These are phyloP conservation scores for Scenedesmus sp. DNA, from an alignment of 163 green algal genomes.

Conservation along the genomic window DNA sequence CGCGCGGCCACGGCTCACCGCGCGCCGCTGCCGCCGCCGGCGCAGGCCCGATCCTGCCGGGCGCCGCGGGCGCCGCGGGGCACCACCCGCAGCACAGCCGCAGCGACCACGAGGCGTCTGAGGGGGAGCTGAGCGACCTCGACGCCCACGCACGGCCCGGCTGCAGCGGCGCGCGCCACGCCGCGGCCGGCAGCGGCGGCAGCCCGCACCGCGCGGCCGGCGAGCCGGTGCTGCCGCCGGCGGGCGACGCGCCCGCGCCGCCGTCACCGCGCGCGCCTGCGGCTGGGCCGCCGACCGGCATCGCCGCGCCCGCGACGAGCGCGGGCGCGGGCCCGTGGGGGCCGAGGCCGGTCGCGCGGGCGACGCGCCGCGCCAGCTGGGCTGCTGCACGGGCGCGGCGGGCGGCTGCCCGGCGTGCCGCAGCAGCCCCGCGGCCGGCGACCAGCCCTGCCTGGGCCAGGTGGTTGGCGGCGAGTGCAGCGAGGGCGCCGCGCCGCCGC, in stretches of 20 bases:
- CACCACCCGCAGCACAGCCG: not conserved
- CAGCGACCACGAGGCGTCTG: conserved; percentile 11
- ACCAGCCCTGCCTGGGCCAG: not conserved
- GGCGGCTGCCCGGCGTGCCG: too few species aligned
- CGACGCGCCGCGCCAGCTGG: too few species aligned
- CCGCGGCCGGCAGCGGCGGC: not conserved
- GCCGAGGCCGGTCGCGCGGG: too few species aligned
- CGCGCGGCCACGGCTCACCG: too few species aligned
- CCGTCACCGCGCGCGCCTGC: too few species aligned
- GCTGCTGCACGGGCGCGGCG: too few species aligned
- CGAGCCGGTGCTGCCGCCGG: not conserved
- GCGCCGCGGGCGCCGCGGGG: not conserved
- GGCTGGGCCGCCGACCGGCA: too few species aligned
- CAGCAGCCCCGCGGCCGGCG: not conserved
- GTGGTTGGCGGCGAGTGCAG: not conserved
- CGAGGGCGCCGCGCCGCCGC: not conserved
- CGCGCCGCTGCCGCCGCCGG: not conserved
- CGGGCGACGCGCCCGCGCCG: not conserved
- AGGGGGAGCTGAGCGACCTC: conserved; percentile 14
- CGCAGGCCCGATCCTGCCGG: not conserved
- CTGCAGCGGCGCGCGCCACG: not conserved
- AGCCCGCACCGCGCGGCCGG: not conserved
- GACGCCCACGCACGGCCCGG: conserved; percentile 7
- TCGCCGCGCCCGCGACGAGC: too few species aligned
- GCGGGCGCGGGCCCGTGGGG: too few species aligned